Percentiles rank a stretch among this genome's conserved stretches.
Conservation (phyloP, 208 protist species). For the Trypanosoma grayi region DNA sequence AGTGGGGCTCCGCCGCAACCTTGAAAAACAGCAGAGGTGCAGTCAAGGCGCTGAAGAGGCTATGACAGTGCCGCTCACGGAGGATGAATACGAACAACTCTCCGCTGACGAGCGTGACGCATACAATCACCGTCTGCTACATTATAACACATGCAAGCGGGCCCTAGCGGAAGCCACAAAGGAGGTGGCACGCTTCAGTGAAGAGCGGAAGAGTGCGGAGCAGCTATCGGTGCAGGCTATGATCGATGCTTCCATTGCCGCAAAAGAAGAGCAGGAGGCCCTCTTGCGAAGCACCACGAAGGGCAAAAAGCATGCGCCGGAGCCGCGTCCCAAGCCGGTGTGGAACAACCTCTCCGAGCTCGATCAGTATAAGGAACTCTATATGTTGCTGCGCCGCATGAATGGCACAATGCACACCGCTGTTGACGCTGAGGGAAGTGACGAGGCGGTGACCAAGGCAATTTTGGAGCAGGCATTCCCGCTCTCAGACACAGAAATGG, state of each 20-base stretch:
- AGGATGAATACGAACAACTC: slow-evolving; percentile 74
- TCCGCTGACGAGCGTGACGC: slow-evolving; percentile 38
- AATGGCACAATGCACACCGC: slow-evolving; percentile 4
- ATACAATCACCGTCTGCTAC: slow-evolving; percentile 75
- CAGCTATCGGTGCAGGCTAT: slow-evolving; percentile 31
- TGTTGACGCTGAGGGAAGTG: slow-evolving; percentile 10
- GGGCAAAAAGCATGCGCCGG: slow-evolving; percentile 18
- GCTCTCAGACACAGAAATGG: not conserved
- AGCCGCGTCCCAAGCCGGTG: slow-evolving; percentile 1
- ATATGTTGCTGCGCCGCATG: slow-evolving; percentile 7
- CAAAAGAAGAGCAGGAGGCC: slow-evolving; percentile 28
- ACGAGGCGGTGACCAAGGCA: slow-evolving; percentile 3
- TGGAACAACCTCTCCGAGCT: slow-evolving; percentile 20
- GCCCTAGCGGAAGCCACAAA: slow-evolving; percentile 40
- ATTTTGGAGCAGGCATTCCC: not conserved
- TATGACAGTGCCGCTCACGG: slow-evolving; percentile 45
- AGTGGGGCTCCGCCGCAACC: slow-evolving; percentile 47
- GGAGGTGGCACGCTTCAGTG: slow-evolving; percentile 27
- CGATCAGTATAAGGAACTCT: slow-evolving; percentile 26
- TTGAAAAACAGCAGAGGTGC: slow-evolving; percentile 35
- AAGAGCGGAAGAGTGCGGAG: slow-evolving; percentile 7
- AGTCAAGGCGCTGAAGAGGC: slow-evolving; percentile 31
- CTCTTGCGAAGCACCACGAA: slow-evolving; percentile 6
- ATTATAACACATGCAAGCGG: slow-evolving; percentile 77
- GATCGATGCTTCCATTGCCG: slow-evolving; percentile 17